These are phyloP conservation scores for Trifolium fragiferum DNA, from an alignment of 306 rosid genomes.

Conservation along the genomic window DNA sequence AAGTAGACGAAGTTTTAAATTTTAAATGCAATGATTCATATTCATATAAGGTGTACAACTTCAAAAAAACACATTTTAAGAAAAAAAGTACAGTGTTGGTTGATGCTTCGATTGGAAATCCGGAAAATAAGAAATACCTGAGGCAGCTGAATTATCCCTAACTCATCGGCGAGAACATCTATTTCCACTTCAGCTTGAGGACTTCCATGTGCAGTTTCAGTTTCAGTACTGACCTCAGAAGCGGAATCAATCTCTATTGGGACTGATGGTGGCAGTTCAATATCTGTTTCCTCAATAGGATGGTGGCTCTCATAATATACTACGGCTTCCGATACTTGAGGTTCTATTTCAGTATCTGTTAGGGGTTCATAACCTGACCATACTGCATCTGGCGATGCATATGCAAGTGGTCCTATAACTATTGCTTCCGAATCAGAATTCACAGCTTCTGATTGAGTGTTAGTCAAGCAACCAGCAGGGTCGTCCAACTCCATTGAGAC, in stretches of 20 bases:
- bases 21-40: conserved; percentile 1
- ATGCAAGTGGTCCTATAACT: neutral
- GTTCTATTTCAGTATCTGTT: conserved; percentile 6
- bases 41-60: conserved; percentile 1
- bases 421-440: neutral
- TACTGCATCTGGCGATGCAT: neutral
- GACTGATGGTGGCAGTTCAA: conserved; percentile 9
- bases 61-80: neutral
- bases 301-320: neutral
- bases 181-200: conserved; percentile 6
- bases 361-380: conserved; percentile 26
- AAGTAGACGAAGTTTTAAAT: conserved; percentile 6
- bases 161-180: neutral
- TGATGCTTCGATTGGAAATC: neutral
- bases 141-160: conserved; percentile 3
- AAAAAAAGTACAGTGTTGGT: neutral
- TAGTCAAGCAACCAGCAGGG: neutral
- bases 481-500: conserved; percentile 13
- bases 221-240: neutral
- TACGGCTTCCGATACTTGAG: neutral
- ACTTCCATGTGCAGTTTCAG: conserved; percentile 11
- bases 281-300: conserved; percentile 7
- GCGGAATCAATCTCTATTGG: conserved; percentile 19
- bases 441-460: neutral
- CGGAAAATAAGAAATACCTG: conserved; percentile 32